Evolutionary conservation across 257 asterid genomes (phyloP).

Genomic region (Schizonepeta tenuifolia): DNA sequence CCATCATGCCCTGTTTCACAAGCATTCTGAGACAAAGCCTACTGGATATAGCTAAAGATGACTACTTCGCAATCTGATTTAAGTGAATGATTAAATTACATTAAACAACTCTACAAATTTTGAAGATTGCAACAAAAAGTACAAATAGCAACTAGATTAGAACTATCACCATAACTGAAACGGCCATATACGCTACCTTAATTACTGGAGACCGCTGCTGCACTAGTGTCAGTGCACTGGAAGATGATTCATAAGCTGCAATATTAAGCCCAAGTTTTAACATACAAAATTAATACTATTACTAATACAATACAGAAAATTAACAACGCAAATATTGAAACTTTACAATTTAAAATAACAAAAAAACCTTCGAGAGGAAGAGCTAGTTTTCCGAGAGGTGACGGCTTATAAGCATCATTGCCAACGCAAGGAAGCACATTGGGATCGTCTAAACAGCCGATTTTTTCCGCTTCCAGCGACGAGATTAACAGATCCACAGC

Average conservation of each 20-base stretch:
- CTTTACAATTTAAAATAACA: neutral
- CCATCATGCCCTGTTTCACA: conserved; percentile 82
- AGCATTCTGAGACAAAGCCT: conserved; percentile 19
- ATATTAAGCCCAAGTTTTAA: conserved; percentile 28
- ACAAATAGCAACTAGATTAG: neutral
- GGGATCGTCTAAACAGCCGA: conserved; percentile 82
- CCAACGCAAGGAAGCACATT: conserved; percentile 95
- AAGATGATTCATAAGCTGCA: conserved; percentile 72
- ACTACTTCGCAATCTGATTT: neutral
- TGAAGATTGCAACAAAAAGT: neutral
- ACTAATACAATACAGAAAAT: too few species aligned
- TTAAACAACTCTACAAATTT: neutral
- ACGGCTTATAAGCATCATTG: conserved; percentile 81
- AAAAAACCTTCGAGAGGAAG: conserved; percentile 82
- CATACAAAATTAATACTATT: neutral
- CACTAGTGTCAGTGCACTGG: conserved; percentile 62
- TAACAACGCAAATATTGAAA: neutral
- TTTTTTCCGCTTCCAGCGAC: conserved; percentile 62
- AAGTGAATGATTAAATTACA: neutral
- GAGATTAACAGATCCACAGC: conserved; percentile 87
- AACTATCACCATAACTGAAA: neutral
- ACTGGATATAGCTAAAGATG: neutral
- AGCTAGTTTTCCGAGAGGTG: conserved; percentile 75
- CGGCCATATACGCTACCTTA: conserved; percentile 54
- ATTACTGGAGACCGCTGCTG: conserved; percentile 95